phyloP scores from a whole-genome alignment of 2,329 filamentous ascomycete genomes.

The Coniella vitis region DNA sequence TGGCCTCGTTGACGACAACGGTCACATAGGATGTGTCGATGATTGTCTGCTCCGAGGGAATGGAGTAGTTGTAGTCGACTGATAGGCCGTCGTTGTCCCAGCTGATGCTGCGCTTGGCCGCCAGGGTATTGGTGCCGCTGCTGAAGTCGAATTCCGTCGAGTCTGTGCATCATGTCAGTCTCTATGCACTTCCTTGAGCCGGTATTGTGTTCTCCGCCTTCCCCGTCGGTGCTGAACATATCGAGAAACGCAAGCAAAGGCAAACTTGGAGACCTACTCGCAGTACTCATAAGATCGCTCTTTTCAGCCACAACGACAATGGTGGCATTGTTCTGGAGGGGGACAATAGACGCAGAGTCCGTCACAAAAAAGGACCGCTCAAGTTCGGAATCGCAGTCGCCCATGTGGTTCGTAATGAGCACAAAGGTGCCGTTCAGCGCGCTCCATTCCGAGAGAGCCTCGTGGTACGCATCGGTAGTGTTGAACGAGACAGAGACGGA shows the following conservation, averaged over 20 bases:
- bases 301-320: constrained; percentile 20
- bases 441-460: constrained; percentile 18
- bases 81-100: constrained; percentile 18
- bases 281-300: constrained; percentile 20
- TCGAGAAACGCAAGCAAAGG: background rate
- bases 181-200: background rate
- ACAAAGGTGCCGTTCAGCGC: constrained; percentile 18
- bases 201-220: background rate
- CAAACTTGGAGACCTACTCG: constrained; percentile 12
- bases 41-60: constrained; percentile 17
- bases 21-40: constrained; percentile 17
- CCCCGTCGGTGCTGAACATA: background rate
- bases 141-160: constrained; percentile 19
- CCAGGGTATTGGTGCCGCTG: constrained; percentile 15
- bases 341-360: constrained; percentile 13
- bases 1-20: constrained; percentile 19
- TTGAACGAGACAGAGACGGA: constrained; percentile 30
- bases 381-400: constrained; percentile 18
- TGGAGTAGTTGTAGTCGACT: constrained; percentile 18
- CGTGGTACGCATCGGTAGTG: constrained; percentile 16
- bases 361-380: constrained; percentile 21
- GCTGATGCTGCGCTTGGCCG: constrained; percentile 18
- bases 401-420: constrained; percentile 21
- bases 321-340: constrained; percentile 13
- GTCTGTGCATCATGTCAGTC: background rate